Base-by-base conservation (phyloP, 2,329 filamentous ascomycete genomes). In the Aspergillus pseudonomiae region DNA sequence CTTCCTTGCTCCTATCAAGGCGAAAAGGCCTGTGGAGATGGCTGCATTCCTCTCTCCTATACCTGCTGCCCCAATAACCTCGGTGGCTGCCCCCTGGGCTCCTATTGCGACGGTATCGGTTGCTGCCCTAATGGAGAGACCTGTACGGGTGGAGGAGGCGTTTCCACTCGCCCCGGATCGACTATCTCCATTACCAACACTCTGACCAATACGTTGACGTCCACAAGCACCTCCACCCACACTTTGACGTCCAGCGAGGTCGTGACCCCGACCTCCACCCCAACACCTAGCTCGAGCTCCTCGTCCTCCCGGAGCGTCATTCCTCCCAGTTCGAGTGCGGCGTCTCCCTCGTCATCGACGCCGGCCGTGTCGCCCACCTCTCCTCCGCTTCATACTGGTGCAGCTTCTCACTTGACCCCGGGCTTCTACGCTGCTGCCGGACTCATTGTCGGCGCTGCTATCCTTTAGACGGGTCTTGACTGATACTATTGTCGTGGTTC, bases 101-200 rank as follows among this genome's bases (percentile, higher is more conserved):
- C 43, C 34, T 62, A 62, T 34, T 62, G 60, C 14, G 39, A 50
- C 19, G 36, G 14, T 14, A 24, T 52, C 6, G 60, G 60, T 41
- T 62, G 60, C 60, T 62, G 60, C 21, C 55, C 60, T 11, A 46
- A 30, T n/a, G 60, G 60, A 19, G 48, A 62, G 55, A 59, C 19
- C 45, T 62, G 60, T 14, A 34, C 24, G 24, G 60, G 60, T 6
- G 6, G 6, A 10, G 60, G 60, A 2, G 60, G 60, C 26, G 50
- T 48, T 24, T n/a, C 14, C 28, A 59, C 55, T 30, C 52, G 52
- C 10, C 52, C 52, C 19, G 52, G 52, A 16, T 48, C 46, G 21
- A 62, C 60, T 9, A 36, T 60, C 58, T 41, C 58, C n/a, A 9
- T 59, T 24, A 62, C 60, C 5, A 32, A 36, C 30, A 59, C 55